These are phyloP conservation scores for Henningerozyma blattae DNA, from an alignment of 805 yeast species.

Conservation along the genomic window DNA sequence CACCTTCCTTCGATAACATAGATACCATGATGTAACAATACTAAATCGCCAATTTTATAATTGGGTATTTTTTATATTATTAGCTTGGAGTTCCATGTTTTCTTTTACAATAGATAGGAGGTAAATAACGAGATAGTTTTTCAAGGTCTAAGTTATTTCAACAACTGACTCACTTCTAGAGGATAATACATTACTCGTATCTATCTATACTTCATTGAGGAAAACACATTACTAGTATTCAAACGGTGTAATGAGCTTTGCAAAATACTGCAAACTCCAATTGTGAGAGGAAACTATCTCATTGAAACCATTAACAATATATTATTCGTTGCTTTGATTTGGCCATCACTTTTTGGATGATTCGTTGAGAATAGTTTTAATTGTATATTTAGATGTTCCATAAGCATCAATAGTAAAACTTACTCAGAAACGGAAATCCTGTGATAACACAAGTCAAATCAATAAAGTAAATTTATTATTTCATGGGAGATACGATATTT, in stretches of 20 bases:
- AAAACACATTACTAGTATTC: neutral
- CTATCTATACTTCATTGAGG: neutral
- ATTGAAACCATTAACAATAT: neutral
- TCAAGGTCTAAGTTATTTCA: neutral
- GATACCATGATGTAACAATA: neutral
- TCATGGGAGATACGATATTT: neutral
- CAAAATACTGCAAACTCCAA: neutral
- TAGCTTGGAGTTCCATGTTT: neutral
- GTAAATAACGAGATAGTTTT: too few relatives aligned
- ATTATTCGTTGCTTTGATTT: slow-evolving; percentile 1
- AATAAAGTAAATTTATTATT: too few relatives aligned
- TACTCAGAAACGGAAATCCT: neutral
- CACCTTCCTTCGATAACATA: neutral
- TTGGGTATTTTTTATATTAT: neutral
- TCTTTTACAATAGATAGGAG: neutral
- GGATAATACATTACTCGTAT: neutral
- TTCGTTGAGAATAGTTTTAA: slow-evolving; percentile 1
- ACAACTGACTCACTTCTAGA: neutral
- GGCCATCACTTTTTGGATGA: slow-evolving; percentile 5
- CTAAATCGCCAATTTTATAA: neutral
- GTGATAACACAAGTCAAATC: neutral
- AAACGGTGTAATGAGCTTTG: neutral
- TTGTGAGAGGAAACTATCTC: slow-evolving; percentile 1
- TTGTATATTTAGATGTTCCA: slow-evolving; percentile 1
- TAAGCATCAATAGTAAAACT: neutral